These are phyloP conservation scores for Phytophthora crassamura DNA, from an alignment of 352 stramenopile genomes.

Conservation along the genomic window DNA sequence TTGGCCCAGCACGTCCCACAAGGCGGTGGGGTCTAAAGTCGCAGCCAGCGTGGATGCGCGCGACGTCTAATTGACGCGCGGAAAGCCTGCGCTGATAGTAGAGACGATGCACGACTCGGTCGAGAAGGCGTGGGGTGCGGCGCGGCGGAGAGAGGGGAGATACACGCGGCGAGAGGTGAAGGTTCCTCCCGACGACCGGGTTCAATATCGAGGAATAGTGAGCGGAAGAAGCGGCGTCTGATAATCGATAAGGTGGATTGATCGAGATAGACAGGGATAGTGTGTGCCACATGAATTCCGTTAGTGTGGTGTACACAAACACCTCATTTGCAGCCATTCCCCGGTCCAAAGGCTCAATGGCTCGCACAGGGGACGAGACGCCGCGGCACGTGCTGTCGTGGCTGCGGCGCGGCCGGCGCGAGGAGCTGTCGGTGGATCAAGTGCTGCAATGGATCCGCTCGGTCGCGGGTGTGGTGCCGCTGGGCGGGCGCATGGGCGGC, in stretches of 20 bases:
- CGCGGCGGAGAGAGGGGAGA: background rate
- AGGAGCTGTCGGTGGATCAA: constrained; percentile 39
- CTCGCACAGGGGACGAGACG: constrained; percentile 14
- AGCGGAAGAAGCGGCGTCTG: constrained; percentile 4
- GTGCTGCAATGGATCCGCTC: constrained; percentile 55
- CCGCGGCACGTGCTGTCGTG: constrained; percentile 29
- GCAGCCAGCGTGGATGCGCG: constrained; percentile 25
- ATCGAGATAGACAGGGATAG: constrained; percentile 11
- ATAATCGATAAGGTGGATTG: constrained; percentile 2
- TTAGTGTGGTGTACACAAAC: constrained; percentile 7
- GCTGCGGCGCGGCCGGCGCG: constrained; percentile 46
- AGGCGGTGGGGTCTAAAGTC: constrained; percentile 15
- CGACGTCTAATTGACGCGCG: constrained; percentile 2
- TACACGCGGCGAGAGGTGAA: background rate
- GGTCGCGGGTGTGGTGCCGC: constrained; percentile 53
- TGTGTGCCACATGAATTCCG: background rate
- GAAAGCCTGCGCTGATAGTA: background rate
- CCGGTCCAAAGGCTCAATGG: constrained; percentile 6
- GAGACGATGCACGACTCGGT: constrained; percentile 19
- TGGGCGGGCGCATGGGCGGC: constrained; percentile 43
- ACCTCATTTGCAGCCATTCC: constrained; percentile 9
- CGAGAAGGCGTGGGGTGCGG: background rate
- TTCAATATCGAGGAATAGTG: constrained; percentile 19
- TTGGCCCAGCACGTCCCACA: constrained; percentile 36
- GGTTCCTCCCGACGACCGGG: background rate